Conservation (phyloP, 1,139 yeast genomes). For the Yamadazyma songkhlaensis region DNA sequence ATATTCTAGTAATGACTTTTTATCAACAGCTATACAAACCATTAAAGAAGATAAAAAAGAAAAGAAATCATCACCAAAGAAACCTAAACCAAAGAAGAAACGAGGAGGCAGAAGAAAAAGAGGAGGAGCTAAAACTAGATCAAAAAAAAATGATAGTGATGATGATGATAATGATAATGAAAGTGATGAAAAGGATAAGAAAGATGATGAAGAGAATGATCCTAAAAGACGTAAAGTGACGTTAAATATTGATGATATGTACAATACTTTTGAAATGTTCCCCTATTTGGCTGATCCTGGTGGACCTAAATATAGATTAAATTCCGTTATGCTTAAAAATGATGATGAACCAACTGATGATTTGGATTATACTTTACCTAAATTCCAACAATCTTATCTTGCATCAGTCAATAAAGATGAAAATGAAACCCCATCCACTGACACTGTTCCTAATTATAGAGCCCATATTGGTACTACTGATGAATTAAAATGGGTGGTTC, state of each 20-base stretch:
- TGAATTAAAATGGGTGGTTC: slow-evolving; percentile 69
- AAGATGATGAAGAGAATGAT: slow-evolving; percentile 19
- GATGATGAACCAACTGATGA: slow-evolving; percentile 45
- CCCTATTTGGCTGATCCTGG: slow-evolving; percentile 70
- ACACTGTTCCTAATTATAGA: slow-evolving; percentile 3
- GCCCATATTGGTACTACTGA: slow-evolving; percentile 58
- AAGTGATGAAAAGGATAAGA: slow-evolving; percentile 18
- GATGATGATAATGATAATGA: slow-evolving; percentile 7
- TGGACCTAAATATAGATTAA: slow-evolving; percentile 55
- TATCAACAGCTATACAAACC: slow-evolving; percentile 21
- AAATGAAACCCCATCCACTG: background rate
- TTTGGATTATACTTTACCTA: slow-evolving; percentile 44
- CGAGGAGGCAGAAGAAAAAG: slow-evolving; percentile 5
- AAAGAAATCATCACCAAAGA: slow-evolving; percentile 2
- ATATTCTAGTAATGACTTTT: slow-evolving; percentile 45
- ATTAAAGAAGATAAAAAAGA: slow-evolving; percentile 10
- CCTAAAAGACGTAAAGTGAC: slow-evolving; percentile 31
- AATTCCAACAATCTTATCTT: slow-evolving; percentile 12
- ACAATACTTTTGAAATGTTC: slow-evolving; percentile 57
- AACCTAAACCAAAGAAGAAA: background rate
- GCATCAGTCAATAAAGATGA: background rate
- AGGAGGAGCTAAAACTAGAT: slow-evolving; percentile 7
- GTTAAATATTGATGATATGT: slow-evolving; percentile 63
- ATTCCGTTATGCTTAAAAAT: slow-evolving; percentile 54
- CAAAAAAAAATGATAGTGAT: slow-evolving; percentile 6